Evolutionary conservation across 305 asterid genomes (phyloP), one percentile per base, ranked within the genome.

Genomic region (Fraxinus xanthoxyloides): DNA sequence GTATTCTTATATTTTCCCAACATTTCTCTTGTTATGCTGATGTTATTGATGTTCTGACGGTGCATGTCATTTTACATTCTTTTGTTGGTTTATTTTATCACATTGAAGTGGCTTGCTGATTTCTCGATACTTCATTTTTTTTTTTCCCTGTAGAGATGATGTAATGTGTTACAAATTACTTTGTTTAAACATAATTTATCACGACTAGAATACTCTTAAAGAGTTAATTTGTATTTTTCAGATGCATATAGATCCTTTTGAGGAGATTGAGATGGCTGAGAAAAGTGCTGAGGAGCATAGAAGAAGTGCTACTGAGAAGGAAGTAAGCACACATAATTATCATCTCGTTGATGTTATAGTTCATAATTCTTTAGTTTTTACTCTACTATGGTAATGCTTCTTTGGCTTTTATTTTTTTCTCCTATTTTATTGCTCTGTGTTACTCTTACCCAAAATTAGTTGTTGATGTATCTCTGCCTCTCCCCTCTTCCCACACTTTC

Each of bases 201-300:
- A 51, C 76, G 65, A 34, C 38, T 5, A 28, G 78, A 12, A 65
- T 77, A 81, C 76, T 76, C 69, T 30, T 17, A 24, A 34, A 48
- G 78, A 78, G 17, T 35, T 54, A 74, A 54, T 21, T 1, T 19
- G 28, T 54, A 19, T 54, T 85, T 84, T 63, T 75, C 89, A 95
- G 99, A 80, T 95, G 91, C 97, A 90, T 88, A 75, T 92, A 28
- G 98, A 95, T 91, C 99, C 98, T 40, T 95, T 95, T 80, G 98
- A 95, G 90, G 98, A 94, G 88, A 91, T 95, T 76, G 98, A 91
- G 85, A 80, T 87, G 92, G 92, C 88, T 28, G 91, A 79, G 79
- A 95, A 88, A 86, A 91, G 84, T 85, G 97, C 98, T 4, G 99
- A 95, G 88, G 94, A 94, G 84, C 99, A 95, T 77, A 89, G 99